phyloP scores from a whole-genome alignment of 148 eudicot genomes.

The Chenopodium quinoa region DNA sequence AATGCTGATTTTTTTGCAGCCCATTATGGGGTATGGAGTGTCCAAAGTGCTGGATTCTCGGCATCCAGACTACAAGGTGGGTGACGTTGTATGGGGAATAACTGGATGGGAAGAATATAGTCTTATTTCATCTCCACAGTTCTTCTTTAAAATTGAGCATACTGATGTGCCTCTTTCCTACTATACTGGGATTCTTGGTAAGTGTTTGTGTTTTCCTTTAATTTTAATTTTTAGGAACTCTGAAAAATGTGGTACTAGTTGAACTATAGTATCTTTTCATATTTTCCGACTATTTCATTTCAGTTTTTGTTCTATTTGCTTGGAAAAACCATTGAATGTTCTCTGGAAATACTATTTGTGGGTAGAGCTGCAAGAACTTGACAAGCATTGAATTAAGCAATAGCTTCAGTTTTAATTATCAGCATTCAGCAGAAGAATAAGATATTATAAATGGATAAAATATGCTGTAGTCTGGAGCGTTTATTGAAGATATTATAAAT shows the following conservation, averaged over 20 bases:
- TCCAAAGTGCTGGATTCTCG: constrained; percentile 56
- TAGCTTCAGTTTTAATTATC: too few relatives aligned
- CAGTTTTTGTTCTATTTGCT: neutral
- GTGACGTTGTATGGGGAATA: constrained; percentile 54
- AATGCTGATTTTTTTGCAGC: constrained; percentile 33
- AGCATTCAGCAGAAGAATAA: too few relatives aligned
- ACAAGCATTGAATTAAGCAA: too few relatives aligned
- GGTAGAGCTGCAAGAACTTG: neutral
- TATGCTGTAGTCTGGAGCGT: too few relatives aligned
- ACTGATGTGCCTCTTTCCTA: constrained; percentile 69
- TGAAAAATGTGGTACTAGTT: neutral
- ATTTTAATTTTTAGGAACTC: too few relatives aligned
- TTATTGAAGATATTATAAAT: too few relatives aligned
- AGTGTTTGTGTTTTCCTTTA: neutral
- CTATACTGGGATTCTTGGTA: constrained; percentile 69
- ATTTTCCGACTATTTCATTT: neutral
- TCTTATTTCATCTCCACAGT: constrained; percentile 28
- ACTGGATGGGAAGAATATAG: constrained; percentile 71
- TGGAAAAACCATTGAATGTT: neutral
- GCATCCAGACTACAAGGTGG: constrained; percentile 46
- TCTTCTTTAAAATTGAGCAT: constrained; percentile 46
- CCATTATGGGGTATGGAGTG: constrained; percentile 53
- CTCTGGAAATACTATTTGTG: neutral
- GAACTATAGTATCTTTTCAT: neutral
- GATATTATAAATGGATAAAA: neutral